Base-by-base conservation (phyloP, 1,139 yeast species). In the Saccharomycopsis hybrid region DNA sequence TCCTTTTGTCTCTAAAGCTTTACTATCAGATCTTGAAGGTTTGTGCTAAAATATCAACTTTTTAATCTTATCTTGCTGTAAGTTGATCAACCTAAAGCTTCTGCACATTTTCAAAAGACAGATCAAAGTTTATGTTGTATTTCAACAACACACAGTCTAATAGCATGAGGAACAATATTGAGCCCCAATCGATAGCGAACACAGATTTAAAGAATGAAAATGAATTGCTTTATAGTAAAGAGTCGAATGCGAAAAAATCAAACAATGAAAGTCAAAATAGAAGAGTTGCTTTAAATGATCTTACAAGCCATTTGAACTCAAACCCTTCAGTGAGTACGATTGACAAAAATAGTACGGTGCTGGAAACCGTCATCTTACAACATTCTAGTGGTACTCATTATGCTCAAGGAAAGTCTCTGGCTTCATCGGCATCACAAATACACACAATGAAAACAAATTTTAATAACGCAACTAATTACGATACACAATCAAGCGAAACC, bases 281-380 rank as follows among this genome's bases (percentile, higher is more conserved):
- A 44, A 32, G 50, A 41, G 28, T 37, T n/a, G 50, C 50, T 5
- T 39, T 47, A 30, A 47, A 43, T 44, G 50, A 47, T 37, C 32
- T 47, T 9, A 47, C 50, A 5, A 33, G 44, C n/a, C 36, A 47
- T 24, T 43, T 47, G 38, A 47, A 42, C 25, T 11, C 44, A 7
- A 45, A 37, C 5, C 31, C 43, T 31, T 4, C 41, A 2, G n/a
- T 11, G 28, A 24, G 37, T 25, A n/a, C 43, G 8, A 18, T 35
- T 41, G 30, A 11, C 37, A n/a, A n/a, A n/a, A n/a, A n/a, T n/a
- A n/a, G n/a, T n/a, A n/a, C n/a, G n/a, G n/a, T n/a, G n/a, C n/a
- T 18, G 43, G 11, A 41, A 13, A 3, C 8, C 8, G 18, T 25
- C 9, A 13, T 25, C 27, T 25, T 39, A 25, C 11, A 31, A 9